phyloP scores from a whole-genome alignment of 2,329 filamentous ascomycete genomes.

The Microsporum ferrugineum region DNA sequence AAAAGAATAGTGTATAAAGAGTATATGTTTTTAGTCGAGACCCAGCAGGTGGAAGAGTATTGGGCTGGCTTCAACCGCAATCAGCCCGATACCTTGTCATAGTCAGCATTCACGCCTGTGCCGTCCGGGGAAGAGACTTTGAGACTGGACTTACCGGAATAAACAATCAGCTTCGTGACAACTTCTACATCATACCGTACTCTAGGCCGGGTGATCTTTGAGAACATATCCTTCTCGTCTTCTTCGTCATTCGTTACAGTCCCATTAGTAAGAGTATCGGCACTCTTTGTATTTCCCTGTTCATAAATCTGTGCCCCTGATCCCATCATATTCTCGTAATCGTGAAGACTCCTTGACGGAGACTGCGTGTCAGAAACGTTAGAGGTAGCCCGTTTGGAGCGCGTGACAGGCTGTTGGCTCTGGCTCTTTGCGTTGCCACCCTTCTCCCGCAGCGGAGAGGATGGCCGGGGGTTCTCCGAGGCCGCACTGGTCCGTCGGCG shows the following conservation, averaged over 20 bases:
- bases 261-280: conserved; percentile 15
- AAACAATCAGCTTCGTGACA: conserved; percentile 90
- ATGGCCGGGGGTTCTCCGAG: conserved; percentile 14
- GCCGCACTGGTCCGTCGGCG: conserved; percentile 49
- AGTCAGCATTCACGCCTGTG: conserved; percentile 9
- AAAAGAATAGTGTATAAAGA: neutral
- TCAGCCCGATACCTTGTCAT: conserved; percentile 61
- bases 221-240: conserved; percentile 71
- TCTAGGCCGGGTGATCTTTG: conserved; percentile 68
- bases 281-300: conserved; percentile 24
- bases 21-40: conserved; percentile 17
- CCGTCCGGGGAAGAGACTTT: conserved; percentile 1
- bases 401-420: neutral
- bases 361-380: neutral
- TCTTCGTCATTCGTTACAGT: conserved; percentile 18
- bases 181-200: conserved; percentile 98
- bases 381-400: neutral
- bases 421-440: neutral
- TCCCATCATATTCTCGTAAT: conserved; percentile 65
- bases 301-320: conserved; percentile 42
- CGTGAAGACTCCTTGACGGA: conserved; percentile 41
- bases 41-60: conserved; percentile 57
- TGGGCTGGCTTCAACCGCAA: conserved; percentile 65
- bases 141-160: conserved; percentile 55
- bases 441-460: conserved; percentile 14